Base-by-base conservation (phyloP, 805 yeast species). In the Wickerhamomyces chaumierensis region DNA sequence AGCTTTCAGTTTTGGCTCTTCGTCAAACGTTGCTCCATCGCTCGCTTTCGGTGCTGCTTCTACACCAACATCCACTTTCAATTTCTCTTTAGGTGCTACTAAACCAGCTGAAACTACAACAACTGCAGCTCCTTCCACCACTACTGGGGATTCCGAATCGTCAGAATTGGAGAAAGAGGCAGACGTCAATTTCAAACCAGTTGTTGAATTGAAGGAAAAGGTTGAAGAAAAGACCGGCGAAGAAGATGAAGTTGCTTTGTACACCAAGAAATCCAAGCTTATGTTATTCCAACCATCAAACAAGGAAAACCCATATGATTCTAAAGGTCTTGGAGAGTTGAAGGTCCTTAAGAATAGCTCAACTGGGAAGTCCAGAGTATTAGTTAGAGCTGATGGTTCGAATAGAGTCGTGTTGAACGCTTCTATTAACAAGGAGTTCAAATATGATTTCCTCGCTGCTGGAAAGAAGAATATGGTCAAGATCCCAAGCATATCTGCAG, bases 311-410 rank as follows among this genome's bases (percentile, higher is more conserved):
- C 43, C 45, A 35, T 84, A 82, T 53, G 68, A 65, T 29, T 61
- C 75, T 5, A 70, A 71, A 45, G 97, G 97, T 12, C 65, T 87
- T 3, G 97, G 97, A 3, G 88, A 80, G 37, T 65, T 87, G 48
- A 82, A 85, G 51, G 65, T 90, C 12, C 63, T 90, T 39, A 75
- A 70, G 41, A 69, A 80, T 49, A 69, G 69, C 37, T 68, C 63
- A 2, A 77, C 81, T 9, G 44, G 53, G 0, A 84, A 84, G 53
- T 55, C 78, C 3, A 75, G 97, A 56, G 61, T 84, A 13, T 62
- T 90, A 29, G 70, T 90, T 17, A 75, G 97, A 51, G 84, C 96
- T 0, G 97, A 88, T 40, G 96, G 95, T 21, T 78, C 86, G 31
- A 80, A 81, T 31, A 73, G 94, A 48, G 78, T 87, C 14, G 58